Base-by-base conservation (phyloP, 139 green algal genomes). In the Protoeuglena noctilucae region DNA sequence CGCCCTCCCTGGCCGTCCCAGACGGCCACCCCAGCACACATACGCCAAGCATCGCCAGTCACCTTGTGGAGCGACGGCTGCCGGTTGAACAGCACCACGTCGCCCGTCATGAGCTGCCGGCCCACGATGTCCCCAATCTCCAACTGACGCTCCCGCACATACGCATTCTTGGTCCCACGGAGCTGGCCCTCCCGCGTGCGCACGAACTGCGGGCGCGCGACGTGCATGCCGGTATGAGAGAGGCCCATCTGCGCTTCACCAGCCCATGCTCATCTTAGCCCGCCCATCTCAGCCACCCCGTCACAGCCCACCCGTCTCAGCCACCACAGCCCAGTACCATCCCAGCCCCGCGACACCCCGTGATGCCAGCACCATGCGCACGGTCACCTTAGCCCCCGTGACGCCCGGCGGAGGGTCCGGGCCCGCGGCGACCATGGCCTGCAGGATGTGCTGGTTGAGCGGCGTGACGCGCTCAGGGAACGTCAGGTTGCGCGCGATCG, bases 11-110 rank as follows among this genome's bases (percentile, higher is more conserved):
- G n/a, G n/a, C n/a, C n/a, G n/a, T n/a, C n/a, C n/a, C n/a, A n/a
- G n/a, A n/a, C n/a, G n/a, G n/a, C n/a, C n/a, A n/a, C n/a, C n/a
- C n/a, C n/a, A n/a, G n/a, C n/a, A n/a, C n/a, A n/a, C n/a, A n/a
- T n/a, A n/a, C n/a, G n/a, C n/a, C n/a, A n/a, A n/a, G n/a, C n/a
- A n/a, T n/a, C n/a, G n/a, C n/a, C n/a, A n/a, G n/a, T n/a, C n/a
- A n/a, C n/a, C n/a, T 99, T 99, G 34, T 43, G 34, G 50, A 96
- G 74, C 3, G 69, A 86, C 58, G 91, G 91, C 72, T 98, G 91
- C 19, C 91, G 81, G 78, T 98, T 98, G 80, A 98, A 98, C 17
- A 98, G 80, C 28, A 97, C 79, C 23, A 96, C 67, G 63, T 98
- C 91, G 16, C 87, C 91, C 57, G 96, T 57, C 46, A 73, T 58